These are phyloP conservation scores for Yarrowia sp. DNA, from an alignment of 805 yeast species.

Conservation along the genomic window DNA sequence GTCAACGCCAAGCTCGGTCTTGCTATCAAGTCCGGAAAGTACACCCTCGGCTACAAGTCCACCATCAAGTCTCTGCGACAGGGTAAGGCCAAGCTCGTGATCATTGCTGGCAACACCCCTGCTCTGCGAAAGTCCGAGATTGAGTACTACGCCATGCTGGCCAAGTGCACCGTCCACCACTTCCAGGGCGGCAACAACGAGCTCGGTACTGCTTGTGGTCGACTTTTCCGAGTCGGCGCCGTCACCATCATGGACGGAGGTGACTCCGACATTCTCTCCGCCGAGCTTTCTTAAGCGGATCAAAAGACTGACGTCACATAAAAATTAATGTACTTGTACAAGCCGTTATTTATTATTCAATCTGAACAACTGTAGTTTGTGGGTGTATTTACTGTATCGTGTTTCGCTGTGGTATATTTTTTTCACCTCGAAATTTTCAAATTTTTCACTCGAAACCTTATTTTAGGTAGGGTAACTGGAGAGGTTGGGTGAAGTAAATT, in stretches of 20 bases:
- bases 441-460: no score
- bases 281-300: slow-evolving; percentile 30
- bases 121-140: slow-evolving; percentile 99
- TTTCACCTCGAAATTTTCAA: no score
- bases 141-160: slow-evolving; percentile 99
- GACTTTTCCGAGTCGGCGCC: slow-evolving; percentile 99
- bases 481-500: no score
- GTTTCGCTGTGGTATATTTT: not conserved
- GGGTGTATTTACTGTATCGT: not conserved
- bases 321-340: slow-evolving; percentile 21
- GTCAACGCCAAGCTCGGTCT: slow-evolving; percentile 97
- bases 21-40: slow-evolving; percentile 98
- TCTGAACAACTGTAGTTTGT: not conserved
- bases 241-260: slow-evolving; percentile 96
- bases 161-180: slow-evolving; percentile 96
- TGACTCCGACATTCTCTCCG: slow-evolving; percentile 93
- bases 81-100: slow-evolving; percentile 97
- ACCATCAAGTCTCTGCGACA: slow-evolving; percentile 97
- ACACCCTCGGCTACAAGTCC: slow-evolving; percentile 99
- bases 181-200: slow-evolving; percentile 99
- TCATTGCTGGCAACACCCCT: slow-evolving; percentile 99
- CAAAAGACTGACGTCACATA: not conserved
- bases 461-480: no score
- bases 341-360: slow-evolving; percentile 14
- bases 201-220: slow-evolving; percentile 99